Base-by-base conservation (phyloP, 2,329 filamentous ascomycete species). In the Phyllosticta citriasiana region DNA sequence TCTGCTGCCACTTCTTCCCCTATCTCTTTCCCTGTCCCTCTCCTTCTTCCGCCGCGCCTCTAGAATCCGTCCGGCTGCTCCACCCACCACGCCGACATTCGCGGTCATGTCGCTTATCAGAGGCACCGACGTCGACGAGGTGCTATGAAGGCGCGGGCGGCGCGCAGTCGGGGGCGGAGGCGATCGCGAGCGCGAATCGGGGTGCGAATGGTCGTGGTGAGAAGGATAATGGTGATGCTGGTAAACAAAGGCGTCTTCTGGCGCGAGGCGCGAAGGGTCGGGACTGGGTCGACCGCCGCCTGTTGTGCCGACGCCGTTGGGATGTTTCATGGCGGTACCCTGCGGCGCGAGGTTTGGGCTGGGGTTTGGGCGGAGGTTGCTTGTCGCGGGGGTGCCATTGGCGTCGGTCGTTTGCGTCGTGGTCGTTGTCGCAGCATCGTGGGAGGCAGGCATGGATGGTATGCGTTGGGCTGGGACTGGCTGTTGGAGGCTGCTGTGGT, bases 201-300 rank as follows among this genome's bases (percentile, higher is more conserved):
- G 16, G 47, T 87, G 83, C 1, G 86, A 84, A 16, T 80, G 73
- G 14, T 81, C 76, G 68, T n/a, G 14, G 6, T 47, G 14, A n/a
- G 14, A 3, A 47, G 16, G 14, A n/a, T 47, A 47, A n/a, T 47
- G 40, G 7, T 47, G 40, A n/a, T 47, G 40, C 40, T 47, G 40
- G 40, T 47, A 47, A 16, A 84, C 82, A 74, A 90, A 89, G 60
- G 90, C 91, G 83, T 96, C 91, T 76, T 93, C 88, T 16, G 91
- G 91, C 3, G 89, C 87, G 52, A 96, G 85, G 64, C 86, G 86
- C 12, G 66, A 66, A 2, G 68, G 70, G 52, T 73, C 67, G 30
- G 66, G 40, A 14, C 30, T 33, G 24, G 55, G 57, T 26, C n/a
- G 30, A 8, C 35, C 8, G 22, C 40, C 40, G 40, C 40, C 40